These are phyloP conservation scores for Boletellus ananiceps DNA, from an alignment of 768 basidiomycete genomes.

Conservation along the genomic window DNA sequence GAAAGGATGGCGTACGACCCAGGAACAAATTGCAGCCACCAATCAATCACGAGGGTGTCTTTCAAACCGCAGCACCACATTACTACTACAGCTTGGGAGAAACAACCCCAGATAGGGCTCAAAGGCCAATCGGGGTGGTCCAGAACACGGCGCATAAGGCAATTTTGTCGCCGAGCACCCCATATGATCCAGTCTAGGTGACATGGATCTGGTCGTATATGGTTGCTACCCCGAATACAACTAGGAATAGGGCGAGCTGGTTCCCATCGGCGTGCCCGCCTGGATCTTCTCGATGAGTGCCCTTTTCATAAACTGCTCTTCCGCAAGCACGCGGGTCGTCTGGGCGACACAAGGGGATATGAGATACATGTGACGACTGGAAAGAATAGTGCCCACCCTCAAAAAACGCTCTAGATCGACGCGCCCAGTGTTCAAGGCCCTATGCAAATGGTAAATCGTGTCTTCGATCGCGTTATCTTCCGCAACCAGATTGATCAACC, in stretches of 20 bases:
- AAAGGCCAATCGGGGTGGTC: slow-evolving; percentile 19
- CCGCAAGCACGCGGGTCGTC: slow-evolving; percentile 82
- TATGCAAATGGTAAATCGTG: slow-evolving; percentile 93
- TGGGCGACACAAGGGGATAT: slow-evolving; percentile 30
- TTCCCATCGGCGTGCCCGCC: slow-evolving; percentile 50
- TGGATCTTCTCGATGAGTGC: slow-evolving; percentile 92
- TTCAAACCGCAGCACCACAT: slow-evolving; percentile 23
- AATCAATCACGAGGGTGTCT: slow-evolving; percentile 22
- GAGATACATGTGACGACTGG: slow-evolving; percentile 14
- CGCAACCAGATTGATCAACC: slow-evolving; percentile 94
- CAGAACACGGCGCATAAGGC: slow-evolving; percentile 35
- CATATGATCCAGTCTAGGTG: slow-evolving; percentile 22
- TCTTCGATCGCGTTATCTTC: slow-evolving; percentile 99
- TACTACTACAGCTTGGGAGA: slow-evolving; percentile 7
- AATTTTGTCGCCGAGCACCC: slow-evolving; percentile 35
- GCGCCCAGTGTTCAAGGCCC: slow-evolving; percentile 85
- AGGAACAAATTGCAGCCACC: slow-evolving; percentile 28
- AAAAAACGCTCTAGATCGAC: slow-evolving; percentile 94
- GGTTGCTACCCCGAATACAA: slow-evolving; percentile 30
- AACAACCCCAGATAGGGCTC: slow-evolving; percentile 19
- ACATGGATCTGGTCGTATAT: slow-evolving; percentile 24
- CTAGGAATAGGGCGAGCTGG: slow-evolving; percentile 35
- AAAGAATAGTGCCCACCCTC: slow-evolving; percentile 52
- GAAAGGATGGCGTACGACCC: slow-evolving; percentile 18
- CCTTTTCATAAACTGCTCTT: slow-evolving; percentile 97